Base-by-base conservation (phyloP, 805 yeast genomes). In the Blastobotrys robertii region DNA sequence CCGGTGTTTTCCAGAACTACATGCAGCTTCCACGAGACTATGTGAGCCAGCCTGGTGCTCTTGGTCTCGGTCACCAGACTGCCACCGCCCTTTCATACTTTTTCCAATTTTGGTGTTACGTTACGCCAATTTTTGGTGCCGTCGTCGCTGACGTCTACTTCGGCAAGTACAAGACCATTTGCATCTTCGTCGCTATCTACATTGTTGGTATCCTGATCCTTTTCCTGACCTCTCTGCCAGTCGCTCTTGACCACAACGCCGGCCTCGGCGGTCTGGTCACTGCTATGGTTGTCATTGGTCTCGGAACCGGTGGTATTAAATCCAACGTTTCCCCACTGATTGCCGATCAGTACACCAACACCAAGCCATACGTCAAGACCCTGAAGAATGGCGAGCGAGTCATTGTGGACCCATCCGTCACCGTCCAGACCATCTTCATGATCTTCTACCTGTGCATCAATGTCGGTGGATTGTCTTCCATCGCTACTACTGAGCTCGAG, bases 261-360 rank as follows among this genome's bases (percentile, higher is more conserved):
- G 76, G 84, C 28, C 59, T 77, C 43, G 86, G 79, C 49, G 88
- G 90, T 34, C 75, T 77, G 45, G 57, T 74, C 40, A 66, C 68
- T 36, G 70, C 76, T 29, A 72, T 77, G 62, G 62, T 77, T 45
- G 61, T 77, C 42, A 74, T 84, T 53, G 90, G 90, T 51, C 52
- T 81, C 33, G 90, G 86, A 34, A 79, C 92, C 29, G 92, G 92
- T 56, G 81, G 86, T 52, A 84, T 84, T 58, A 84, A 84, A 60
- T 70, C 87, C 34, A 82, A 83, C 54, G 77, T 83, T 28, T 75
- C 86, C 4, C 81, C 83, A 13, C 68, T 84, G 58, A 77, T 84
- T 58, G 88, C 86, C 38, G 84, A 80, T 54, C 85, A 80, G 63
- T 77, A 74, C 57, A 78, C 80, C 37, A 73, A 76, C 57, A 66